Evolutionary conservation across 2,329 filamentous ascomycete species (phyloP), one percentile per base, ranked within the genome.

Genomic region (Fusarium poae): DNA sequence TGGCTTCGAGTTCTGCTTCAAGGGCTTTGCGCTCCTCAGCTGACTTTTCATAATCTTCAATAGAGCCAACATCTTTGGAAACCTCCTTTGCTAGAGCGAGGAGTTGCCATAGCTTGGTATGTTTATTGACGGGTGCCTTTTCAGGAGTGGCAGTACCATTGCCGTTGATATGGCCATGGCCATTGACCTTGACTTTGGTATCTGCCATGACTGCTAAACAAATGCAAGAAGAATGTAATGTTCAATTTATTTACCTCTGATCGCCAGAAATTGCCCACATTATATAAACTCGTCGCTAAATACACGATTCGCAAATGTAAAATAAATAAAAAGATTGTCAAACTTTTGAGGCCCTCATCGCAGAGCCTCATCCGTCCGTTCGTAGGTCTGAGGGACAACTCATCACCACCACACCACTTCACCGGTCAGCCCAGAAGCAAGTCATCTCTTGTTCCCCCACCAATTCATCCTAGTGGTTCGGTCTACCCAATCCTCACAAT

Each of bases 41-140:
- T 0, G 62, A 55, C 13, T 65, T 72, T 35, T 75, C 73, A 34
- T 72, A 74, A 37, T 76, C 72, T 21, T 74, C 69, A 12, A 76
- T 65, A 13, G 70, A 73, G 21, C 74, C 71, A 12, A 68, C 65
- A 32, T 76, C 74, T 40, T 72, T 74, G 29, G 68, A 67, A 7
- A 76, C 73, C 27, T 75, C 73, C 21, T 74, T 72, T n/a, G 75
- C 73, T 27, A 76, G 25, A 8, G 59, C 62, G 4, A 76, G 67
- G 43, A 76, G 65, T 11, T 76, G 72, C 63, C 68, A 68, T 2
- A 76, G 57, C 55, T 76, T 76, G 8, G 72, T 72, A 35, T 71
- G 64, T 50, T 70, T 68, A 15, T 70, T 68, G 29, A 35, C 35
- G n/a, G 52, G 6, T n/a, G 57, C 32, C 46, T 63, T 73, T 8